Conservation (phyloP, 208 protist species). For the Naegleria lovaniensis region DNA sequence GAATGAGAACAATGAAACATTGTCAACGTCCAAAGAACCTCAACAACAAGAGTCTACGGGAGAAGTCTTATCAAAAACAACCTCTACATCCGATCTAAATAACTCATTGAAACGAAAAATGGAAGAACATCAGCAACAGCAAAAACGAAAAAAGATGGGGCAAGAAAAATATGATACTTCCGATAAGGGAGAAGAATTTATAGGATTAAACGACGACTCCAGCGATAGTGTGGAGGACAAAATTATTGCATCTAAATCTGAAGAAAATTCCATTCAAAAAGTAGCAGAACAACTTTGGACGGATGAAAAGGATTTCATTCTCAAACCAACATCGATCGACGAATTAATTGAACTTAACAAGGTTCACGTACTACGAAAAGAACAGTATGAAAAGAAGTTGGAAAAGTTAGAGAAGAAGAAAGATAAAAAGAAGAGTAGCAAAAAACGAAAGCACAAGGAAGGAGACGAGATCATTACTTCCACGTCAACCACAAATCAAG, state of each 20-base stretch:
- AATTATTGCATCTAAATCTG: too few species aligned
- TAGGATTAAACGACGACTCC: neutral
- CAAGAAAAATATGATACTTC: neutral
- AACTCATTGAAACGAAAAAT: neutral
- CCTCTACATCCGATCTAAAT: too few species aligned
- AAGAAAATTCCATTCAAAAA: slow-evolving; percentile 8
- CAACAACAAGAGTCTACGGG: neutral
- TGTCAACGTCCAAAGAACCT: too few species aligned
- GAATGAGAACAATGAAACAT: neutral
- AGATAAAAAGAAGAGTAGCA: slow-evolving; percentile 19
- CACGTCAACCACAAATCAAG: too few species aligned
- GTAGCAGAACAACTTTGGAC: neutral
- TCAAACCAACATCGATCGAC: neutral
- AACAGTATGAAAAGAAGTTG: neutral
- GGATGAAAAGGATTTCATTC: slow-evolving; percentile 7
- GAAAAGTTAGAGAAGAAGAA: neutral
- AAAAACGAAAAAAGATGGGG: slow-evolving; percentile 19
- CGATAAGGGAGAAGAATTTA: slow-evolving; percentile 24
- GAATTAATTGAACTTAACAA: neutral
- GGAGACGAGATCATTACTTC: neutral
- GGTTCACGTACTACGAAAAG: neutral
- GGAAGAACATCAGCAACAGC: neutral
- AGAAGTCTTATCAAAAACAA: too few species aligned
- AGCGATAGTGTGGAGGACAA: neutral
- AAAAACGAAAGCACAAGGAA: neutral